These are phyloP conservation scores for Neofusicoccum laricinum DNA, from an alignment of 2,329 filamentous ascomycete genomes.

Conservation along the genomic window DNA sequence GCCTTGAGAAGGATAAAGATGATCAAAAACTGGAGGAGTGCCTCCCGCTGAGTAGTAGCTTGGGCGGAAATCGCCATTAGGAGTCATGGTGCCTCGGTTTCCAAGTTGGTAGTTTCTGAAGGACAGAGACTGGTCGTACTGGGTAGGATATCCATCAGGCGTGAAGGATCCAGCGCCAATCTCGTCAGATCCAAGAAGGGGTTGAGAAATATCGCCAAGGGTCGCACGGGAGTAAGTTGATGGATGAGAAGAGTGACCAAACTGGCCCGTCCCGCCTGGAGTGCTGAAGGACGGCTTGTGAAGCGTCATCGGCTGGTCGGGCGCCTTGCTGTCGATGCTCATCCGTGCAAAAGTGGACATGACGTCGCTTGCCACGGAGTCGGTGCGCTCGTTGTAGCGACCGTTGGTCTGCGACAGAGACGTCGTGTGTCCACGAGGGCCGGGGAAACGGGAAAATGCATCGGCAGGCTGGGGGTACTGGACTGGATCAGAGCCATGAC, in stretches of 20 bases:
- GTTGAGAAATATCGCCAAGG: slow-evolving; percentile 25
- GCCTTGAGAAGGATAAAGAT: slow-evolving; percentile 40
- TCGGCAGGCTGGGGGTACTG: slow-evolving; percentile 32
- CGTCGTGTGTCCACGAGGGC: slow-evolving; percentile 45
- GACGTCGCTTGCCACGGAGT: slow-evolving; percentile 38
- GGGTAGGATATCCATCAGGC: slow-evolving; percentile 33
- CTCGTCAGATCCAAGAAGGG: slow-evolving; percentile 23
- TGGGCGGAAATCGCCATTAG: slow-evolving; percentile 45
- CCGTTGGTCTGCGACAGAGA: slow-evolving; percentile 50
- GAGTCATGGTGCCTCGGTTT: slow-evolving; percentile 39
- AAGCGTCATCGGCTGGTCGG: slow-evolving; percentile 30
- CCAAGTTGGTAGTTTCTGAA: slow-evolving; percentile 40
- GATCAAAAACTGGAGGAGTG: slow-evolving; percentile 45
- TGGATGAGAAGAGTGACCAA: slow-evolving; percentile 19
- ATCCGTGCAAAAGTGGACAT: slow-evolving; percentile 33
- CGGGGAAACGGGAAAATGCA: slow-evolving; percentile 27
- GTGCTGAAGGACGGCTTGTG: slow-evolving; percentile 34
- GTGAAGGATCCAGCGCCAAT: slow-evolving; percentile 30
- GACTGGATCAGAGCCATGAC: slow-evolving; percentile 45
- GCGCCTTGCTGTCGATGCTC: slow-evolving; percentile 31
- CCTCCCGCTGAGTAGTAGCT: slow-evolving; percentile 47
- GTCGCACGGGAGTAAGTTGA: slow-evolving; percentile 3
- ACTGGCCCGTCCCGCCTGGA: slow-evolving; percentile 25
- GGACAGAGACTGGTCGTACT: slow-evolving; percentile 35
- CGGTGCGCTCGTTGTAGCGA: slow-evolving; percentile 38